Conservation (phyloP, 2,329 filamentous ascomycete genomes). For the Fusarium penzigii region DNA sequence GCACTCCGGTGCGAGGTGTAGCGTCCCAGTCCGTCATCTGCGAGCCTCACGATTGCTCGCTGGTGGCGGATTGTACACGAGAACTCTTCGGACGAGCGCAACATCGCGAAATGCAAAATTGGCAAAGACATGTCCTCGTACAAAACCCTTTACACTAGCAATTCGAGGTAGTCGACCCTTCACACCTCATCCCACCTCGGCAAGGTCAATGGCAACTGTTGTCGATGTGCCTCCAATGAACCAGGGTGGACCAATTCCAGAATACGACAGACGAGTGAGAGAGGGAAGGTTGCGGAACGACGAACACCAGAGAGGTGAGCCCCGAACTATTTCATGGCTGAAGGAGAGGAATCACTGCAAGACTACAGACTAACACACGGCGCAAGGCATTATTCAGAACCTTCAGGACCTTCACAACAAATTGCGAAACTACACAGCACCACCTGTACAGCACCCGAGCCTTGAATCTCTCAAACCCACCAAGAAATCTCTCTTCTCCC, state of each 20-base stretch:
- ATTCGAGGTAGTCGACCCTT: constrained; percentile 5
- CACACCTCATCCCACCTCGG: constrained; percentile 8
- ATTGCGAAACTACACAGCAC: constrained; percentile 71
- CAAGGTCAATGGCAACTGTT: constrained; percentile 33
- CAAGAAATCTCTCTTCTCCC: constrained; percentile 57
- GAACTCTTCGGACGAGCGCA: constrained; percentile 25
- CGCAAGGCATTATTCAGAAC: constrained; percentile 78
- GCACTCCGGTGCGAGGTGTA: constrained; percentile 20
- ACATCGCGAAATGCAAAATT: constrained; percentile 8
- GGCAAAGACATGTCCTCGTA: constrained; percentile 5
- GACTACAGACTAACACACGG: background rate
- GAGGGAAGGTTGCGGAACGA: constrained; percentile 78
- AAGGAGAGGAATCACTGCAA: background rate
- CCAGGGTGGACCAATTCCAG: constrained; percentile 71
- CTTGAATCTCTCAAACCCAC: constrained; percentile 66
- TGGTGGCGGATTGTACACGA: constrained; percentile 18
- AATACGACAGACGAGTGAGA: constrained; percentile 83
- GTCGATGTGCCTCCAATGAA: constrained; percentile 27
- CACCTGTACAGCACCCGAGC: constrained; percentile 73
- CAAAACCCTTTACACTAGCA: constrained; percentile 2
- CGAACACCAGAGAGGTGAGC: constrained; percentile 80
- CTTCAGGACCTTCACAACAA: constrained; percentile 88
- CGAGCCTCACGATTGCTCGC: constrained; percentile 12
- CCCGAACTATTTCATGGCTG: background rate
- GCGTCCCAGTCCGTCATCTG: constrained; percentile 16